Base-by-base conservation (phyloP, 139 green algal genomes). In the Yamagishiella unicocca region DNA sequence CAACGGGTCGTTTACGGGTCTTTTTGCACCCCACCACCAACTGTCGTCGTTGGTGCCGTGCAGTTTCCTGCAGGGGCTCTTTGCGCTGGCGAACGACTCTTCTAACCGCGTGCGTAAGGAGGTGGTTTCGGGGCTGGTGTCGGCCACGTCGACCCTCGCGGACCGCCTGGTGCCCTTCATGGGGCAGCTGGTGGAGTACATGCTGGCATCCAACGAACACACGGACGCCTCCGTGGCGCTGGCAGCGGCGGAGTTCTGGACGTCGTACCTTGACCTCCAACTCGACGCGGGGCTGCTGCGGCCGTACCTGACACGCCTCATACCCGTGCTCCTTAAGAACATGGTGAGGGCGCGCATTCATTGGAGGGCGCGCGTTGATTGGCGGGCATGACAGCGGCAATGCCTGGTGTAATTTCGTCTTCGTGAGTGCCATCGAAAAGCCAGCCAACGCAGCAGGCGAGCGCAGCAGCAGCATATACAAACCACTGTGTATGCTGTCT, bases 231-330 rank as follows among this genome's bases (percentile, higher is more conserved):
- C 91, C 2, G 95, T 99, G 25, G 97, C 97, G 2, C 89, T 99
- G 29, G 97, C 99, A 70, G 86, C 94, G n/a, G 98, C 93, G 83
- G 98, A 99, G 90, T 99, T 99, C 87, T 99, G 97, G 97, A 93
- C 90, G 27, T 92, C 93, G 17, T 97, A 96, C 78, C 95, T 93
- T 84, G 96, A 98, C 38, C 87, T 89, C 17, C 82, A 94, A 42
- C 37, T 96, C 53, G 94, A 95, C 42, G 90, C 92, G 0, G 89
- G 88, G 25, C 68, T 95, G 82, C 92, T 99, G 54, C 89, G 91
- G 27, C 96, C 96, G 37, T 95, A 94, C 66, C 90, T 99, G 76
- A 89, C 92, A 12, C 89, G 92, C 33, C 92, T 99, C 29, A 92
- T 99, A 19, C 95, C 96, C 0, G 90, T 99, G 74, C 94, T 99